Evolutionary conservation across 78 protist species (phyloP), one percentile per base, ranked within the genome.

Genomic region (Polysphondylium violaceum): DNA sequence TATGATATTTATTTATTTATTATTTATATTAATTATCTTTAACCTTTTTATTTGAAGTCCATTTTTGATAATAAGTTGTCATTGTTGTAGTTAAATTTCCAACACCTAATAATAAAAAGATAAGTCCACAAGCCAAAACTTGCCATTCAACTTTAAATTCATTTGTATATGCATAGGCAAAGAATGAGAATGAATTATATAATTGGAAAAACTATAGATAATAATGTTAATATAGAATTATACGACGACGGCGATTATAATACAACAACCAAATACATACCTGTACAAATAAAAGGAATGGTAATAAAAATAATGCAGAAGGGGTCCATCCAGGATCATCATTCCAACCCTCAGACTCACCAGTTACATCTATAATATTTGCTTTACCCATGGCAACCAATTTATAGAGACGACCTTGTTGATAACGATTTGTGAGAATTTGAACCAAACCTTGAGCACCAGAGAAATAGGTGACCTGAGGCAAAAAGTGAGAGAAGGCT

Each of bases 351-450:
- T 60, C 93, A 63, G 74, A 67, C 50, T 88, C 93, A 63, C 93
- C 87, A 43, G 93, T 79, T n/a, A 90, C 95, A 44, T 91, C 95
- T 31, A 91, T 91, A 21, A 76, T 64, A 11, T 73, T 73, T 25
- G 95, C 91, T 41, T 93, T 83, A 8, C 95, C 95, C 86, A 93
- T 65, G 2, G 92, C 95, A 35, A 74, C 72, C 17, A 81, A n/a
- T 56, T 74, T 81, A 63, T 93, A 93, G 36, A 93, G 55, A 47
- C 78, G 83, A 47, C 86, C 74, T 61, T 63, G 88, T 65, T 93
- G 95, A 79, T 93, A 93, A 71, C 81, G 83, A 41, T 56, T 93
- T 29, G 77, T 78, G 3, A 93, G 76, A 19, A 86, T 40, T 55
- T 93, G 95, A 31, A 93, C 95, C 3, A 90, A 17, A 67, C 91